Base-by-base conservation (phyloP, 2,329 filamentous ascomycete genomes). In the Xylariomycetidae sp. region DNA sequence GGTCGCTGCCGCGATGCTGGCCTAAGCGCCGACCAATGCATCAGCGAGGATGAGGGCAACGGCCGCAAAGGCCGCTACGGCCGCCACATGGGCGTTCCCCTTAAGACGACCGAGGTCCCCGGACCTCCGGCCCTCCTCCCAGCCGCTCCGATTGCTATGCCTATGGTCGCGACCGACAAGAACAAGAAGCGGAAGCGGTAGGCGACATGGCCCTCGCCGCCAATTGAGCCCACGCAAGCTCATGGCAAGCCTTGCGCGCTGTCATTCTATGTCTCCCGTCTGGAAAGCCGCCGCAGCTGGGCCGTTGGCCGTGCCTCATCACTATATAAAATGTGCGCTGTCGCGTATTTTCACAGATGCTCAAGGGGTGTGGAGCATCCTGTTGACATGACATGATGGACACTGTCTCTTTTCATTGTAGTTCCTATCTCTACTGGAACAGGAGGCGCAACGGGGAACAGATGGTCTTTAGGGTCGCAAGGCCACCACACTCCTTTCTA, bases 21-120 rank as follows among this genome's bases (percentile, higher is more conserved):
- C 14, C 86, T 98, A 50, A 84, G 85, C 37, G 79, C 87, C 39
- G 92, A 96, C 48, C 86, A 90, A 44, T 98, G 92, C 61, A 79
- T 98, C 61, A 95, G 89, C 60, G 92, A 98, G 61, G 92, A 98
- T 51, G 92, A 98, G 63, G 88, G 88, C 44, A 96, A 96, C 59
- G 92, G 90, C 44, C 84, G 92, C 54, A 96, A 95, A 63, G 92
- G 92, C 43, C 82, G 92, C 37, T 96, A 95, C 56, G 77, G 77
- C 49, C 74, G 77, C 43, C 77, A 82, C 57, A 82, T 82, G 77
- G 77, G 77, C 37, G 77, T 82, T 24, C 75, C 77, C 32, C 67
- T 79, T 50, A 73, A 73, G 56, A 73, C 73, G 38, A 68, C 74
- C 20, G 76, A 79, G 18, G 48, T 65, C 37, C 37, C 53, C 3